Percentiles rank a stretch among this genome's conserved stretches.
These are phyloP conservation scores for Vigna angularis DNA, from an alignment of 306 rosid genomes.

Conservation along the genomic window DNA sequence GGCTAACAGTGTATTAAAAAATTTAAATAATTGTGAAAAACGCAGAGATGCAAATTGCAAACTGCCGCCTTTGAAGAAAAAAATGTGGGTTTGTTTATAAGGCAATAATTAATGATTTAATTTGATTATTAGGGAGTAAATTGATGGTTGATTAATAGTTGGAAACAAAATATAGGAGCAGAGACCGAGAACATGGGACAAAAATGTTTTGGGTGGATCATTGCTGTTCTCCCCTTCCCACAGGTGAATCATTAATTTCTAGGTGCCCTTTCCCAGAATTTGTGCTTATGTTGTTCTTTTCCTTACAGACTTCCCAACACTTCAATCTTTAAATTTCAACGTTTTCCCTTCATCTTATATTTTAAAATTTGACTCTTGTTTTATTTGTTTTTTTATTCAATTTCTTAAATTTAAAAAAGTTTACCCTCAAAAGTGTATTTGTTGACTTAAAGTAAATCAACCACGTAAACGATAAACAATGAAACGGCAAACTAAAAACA, in stretches of 20 bases:
- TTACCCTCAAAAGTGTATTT: no score
- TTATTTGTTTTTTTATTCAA: no score
- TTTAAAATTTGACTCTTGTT: background rate
- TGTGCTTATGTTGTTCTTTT: no score
- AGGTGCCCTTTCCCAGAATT: no score
- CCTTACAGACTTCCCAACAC: no score
- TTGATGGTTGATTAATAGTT: background rate
- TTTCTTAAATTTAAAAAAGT: no score
- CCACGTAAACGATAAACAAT: no score
- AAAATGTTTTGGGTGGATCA: background rate
- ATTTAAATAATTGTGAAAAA: background rate
- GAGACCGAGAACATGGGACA: background rate
- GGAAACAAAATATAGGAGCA: background rate
- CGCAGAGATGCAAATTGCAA: background rate
- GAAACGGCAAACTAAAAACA: no score
- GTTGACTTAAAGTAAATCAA: no score
- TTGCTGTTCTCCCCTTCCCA: background rate
- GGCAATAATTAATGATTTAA: background rate
- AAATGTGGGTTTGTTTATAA: background rate
- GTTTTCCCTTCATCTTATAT: background rate
- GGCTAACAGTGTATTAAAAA: background rate
- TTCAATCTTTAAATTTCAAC: no score
- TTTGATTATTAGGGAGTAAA: background rate
- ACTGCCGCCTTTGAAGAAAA: slow-evolving; percentile 9
- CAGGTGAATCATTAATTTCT: no score